A percentile compares a stretch with the other conserved stretches of the same genome.
These are phyloP conservation scores for Penicillium sp. DNA, from an alignment of 2,329 filamentous ascomycete genomes.

Conservation along the genomic window DNA sequence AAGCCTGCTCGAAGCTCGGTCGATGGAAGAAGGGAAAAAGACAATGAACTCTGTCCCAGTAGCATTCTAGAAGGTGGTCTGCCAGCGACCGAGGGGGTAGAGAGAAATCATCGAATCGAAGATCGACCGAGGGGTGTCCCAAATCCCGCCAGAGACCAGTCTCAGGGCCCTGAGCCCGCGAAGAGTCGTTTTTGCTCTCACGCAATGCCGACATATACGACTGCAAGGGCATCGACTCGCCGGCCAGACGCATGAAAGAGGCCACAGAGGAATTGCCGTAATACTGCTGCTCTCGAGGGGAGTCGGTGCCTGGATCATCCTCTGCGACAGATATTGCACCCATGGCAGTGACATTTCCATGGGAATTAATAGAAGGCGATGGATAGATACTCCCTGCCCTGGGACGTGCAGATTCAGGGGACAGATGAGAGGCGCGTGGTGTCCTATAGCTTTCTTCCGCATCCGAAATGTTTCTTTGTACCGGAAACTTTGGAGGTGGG, in stretches of 20 bases:
- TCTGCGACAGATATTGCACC: constrained; percentile 39
- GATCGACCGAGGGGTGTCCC: constrained; percentile 15
- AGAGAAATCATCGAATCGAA: constrained; percentile 34
- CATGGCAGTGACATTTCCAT: constrained; percentile 42
- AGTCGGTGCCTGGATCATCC: constrained; percentile 20
- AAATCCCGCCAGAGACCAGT: constrained; percentile 14
- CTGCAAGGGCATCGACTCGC: constrained; percentile 26
- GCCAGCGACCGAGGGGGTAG: constrained; percentile 46
- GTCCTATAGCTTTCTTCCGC: background rate
- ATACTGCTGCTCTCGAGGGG: constrained; percentile 34
- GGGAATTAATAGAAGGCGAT: constrained; percentile 17
- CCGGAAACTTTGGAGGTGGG: background rate
- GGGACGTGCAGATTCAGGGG: background rate
- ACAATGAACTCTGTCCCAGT: constrained; percentile 44
- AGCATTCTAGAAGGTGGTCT: constrained; percentile 45
- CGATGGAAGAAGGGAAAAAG: constrained; percentile 50
- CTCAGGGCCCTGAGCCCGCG: constrained; percentile 7
- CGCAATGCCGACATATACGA: constrained; percentile 18
- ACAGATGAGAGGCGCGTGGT: background rate
- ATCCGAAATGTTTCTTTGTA: background rate
- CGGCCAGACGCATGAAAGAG: constrained; percentile 44
- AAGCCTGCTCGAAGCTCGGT: constrained; percentile 44
- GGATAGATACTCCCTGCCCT: constrained; percentile 7
- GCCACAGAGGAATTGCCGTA: constrained; percentile 45
- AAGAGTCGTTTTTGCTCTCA: constrained; percentile 3